Conservation (phyloP, 805 yeast species). For the Saturnispora ahearnii region DNA sequence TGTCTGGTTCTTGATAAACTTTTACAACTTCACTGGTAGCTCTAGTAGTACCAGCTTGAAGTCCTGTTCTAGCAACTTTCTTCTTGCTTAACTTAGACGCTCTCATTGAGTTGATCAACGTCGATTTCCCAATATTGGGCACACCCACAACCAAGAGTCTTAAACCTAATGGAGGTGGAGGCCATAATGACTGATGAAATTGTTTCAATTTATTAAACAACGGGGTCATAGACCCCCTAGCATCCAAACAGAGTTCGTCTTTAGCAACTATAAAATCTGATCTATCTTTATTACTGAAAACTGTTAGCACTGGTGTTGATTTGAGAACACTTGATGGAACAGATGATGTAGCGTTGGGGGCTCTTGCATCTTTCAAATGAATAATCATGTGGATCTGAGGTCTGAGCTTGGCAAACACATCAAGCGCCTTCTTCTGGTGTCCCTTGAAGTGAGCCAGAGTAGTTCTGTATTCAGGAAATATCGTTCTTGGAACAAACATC, state of each 20-base stretch:
- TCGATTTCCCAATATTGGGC: constrained; percentile 97
- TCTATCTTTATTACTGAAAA: constrained; percentile 72
- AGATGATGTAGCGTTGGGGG: constrained; percentile 66
- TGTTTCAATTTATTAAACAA: constrained; percentile 43
- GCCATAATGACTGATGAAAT: constrained; percentile 37
- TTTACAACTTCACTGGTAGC: constrained; percentile 67
- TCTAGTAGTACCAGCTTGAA: constrained; percentile 84
- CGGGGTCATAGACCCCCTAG: constrained; percentile 30
- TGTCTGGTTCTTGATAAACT: constrained; percentile 49
- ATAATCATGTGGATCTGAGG: constrained; percentile 75
- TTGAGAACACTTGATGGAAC: not conserved
- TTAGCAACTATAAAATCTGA: constrained; percentile 21
- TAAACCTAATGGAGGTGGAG: constrained; percentile 79
- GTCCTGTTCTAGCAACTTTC: constrained; percentile 79
- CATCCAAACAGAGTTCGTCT: constrained; percentile 27
- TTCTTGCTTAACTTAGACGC: constrained; percentile 18
- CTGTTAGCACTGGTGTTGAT: constrained; percentile 7
- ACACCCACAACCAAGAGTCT: constrained; percentile 76
- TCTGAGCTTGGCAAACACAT: constrained; percentile 53
- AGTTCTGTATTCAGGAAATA: constrained; percentile 68
- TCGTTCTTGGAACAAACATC: constrained; percentile 53
- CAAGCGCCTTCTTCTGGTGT: constrained; percentile 76
- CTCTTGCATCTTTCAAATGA: constrained; percentile 83
- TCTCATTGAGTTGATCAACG: constrained; percentile 69
- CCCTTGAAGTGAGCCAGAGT: constrained; percentile 78